A percentile compares a stretch with the other conserved stretches of the same genome.
Evolutionary conservation across 768 basidiomycete species (phyloP).

Genomic region (Pleurotus eryngii): DNA sequence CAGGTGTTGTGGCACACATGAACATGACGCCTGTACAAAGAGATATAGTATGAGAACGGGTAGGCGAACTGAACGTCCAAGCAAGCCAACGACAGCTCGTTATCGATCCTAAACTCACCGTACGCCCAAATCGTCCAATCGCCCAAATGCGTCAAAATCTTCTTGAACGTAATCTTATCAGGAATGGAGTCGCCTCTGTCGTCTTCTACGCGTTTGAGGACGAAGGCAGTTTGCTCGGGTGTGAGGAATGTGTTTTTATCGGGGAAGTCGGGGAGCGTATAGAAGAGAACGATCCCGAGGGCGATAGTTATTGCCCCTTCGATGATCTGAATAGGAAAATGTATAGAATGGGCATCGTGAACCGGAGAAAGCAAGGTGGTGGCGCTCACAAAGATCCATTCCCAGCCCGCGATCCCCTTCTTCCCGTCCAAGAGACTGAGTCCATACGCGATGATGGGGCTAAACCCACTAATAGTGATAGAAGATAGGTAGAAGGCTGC

Average conservation of each 20-base stretch:
- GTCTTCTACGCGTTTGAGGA: slow-evolving; percentile 44
- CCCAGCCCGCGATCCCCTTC: slow-evolving; percentile 41
- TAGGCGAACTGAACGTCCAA: background rate
- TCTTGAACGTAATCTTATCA: slow-evolving; percentile 34
- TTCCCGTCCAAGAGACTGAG: slow-evolving; percentile 38
- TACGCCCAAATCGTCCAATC: slow-evolving; percentile 49
- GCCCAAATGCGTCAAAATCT: slow-evolving; percentile 34
- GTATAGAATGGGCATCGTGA: background rate
- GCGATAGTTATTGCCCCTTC: slow-evolving; percentile 42
- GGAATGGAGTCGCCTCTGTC: slow-evolving; percentile 50
- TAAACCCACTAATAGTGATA: slow-evolving; percentile 36
- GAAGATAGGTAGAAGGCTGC: slow-evolving; percentile 32
- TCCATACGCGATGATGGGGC: slow-evolving; percentile 41
- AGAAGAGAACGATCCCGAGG: slow-evolving; percentile 37
- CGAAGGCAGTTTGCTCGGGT: slow-evolving; percentile 37
- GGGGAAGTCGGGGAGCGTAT: slow-evolving; percentile 44
- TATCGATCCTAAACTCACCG: slow-evolving; percentile 25
- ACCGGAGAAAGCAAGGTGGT: background rate
- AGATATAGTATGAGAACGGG: background rate
- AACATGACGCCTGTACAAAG: slow-evolving; percentile 37
- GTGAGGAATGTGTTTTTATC: slow-evolving; percentile 44
- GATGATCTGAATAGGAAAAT: slow-evolving; percentile 29
- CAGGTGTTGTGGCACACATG: slow-evolving; percentile 40
- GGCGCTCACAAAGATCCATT: slow-evolving; percentile 45
- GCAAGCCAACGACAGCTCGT: background rate